These are phyloP conservation scores for Colletotrichum australisinense DNA, from an alignment of 2,329 filamentous ascomycete species.

Conservation along the genomic window DNA sequence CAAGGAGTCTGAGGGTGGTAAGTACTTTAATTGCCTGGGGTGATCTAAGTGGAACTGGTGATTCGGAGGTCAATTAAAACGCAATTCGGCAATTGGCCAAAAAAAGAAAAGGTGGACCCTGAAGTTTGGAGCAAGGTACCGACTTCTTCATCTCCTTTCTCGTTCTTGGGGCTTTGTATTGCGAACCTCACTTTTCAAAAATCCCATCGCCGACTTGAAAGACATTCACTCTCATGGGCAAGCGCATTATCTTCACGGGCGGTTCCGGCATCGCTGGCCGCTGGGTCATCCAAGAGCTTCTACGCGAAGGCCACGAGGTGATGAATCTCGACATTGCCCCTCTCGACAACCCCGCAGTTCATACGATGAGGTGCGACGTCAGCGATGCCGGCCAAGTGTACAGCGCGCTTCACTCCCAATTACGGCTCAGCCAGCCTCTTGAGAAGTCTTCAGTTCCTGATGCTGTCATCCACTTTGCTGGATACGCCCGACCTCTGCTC, in stretches of 20 bases:
- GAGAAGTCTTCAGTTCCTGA: constrained; percentile 58
- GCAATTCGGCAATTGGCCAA: too few relatives aligned
- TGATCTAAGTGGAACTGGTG: too few relatives aligned
- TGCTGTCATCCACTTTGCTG: constrained; percentile 72
- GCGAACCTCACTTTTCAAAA: too few relatives aligned
- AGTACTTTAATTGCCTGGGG: too few relatives aligned
- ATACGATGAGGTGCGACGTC: constrained; percentile 48
- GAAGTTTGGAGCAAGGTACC: too few relatives aligned
- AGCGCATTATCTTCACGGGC: constrained; percentile 47
- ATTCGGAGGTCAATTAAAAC: too few relatives aligned
- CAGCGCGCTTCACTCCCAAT: constrained; percentile 58
- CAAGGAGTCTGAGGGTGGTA: too few relatives aligned
- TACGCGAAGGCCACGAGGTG: constrained; percentile 46
- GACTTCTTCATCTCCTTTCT: too few relatives aligned
- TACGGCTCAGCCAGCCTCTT: constrained; percentile 50
- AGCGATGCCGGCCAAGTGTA: constrained; percentile 51
- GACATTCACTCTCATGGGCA: constrained; percentile 26
- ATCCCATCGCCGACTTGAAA: too few relatives aligned
- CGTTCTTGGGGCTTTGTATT: too few relatives aligned
- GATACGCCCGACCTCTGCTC: constrained; percentile 69
- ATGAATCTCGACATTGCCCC: constrained; percentile 49
- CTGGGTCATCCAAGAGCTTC: constrained; percentile 46
- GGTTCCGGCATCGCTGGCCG: constrained; percentile 50
- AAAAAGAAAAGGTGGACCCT: too few relatives aligned
- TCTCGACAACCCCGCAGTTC: constrained; percentile 42